Base-by-base conservation (phyloP, 2,329 filamentous ascomycete genomes). In the Diaporthe citriasiana region DNA sequence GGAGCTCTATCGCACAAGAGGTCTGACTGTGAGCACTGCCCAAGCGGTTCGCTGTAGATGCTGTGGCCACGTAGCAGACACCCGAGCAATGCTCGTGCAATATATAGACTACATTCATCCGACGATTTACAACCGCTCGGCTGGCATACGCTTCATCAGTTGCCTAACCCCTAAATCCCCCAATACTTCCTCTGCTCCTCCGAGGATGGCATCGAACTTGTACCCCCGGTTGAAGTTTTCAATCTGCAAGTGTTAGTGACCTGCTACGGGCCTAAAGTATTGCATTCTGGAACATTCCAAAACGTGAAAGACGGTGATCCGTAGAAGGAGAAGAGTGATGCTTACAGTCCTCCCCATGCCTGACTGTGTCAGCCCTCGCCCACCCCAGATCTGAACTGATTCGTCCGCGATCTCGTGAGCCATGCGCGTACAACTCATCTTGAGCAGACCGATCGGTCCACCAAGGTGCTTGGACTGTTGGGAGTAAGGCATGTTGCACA, bases 211-310 rank as follows among this genome's bases (percentile, higher is more conserved):
- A 82, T 94, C 92, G 73, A 94, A 97, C 85, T 97, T 97, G 84
- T 95, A 94, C 2, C 92, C 94, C 60, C 94, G 88, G 82, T 96
- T 90, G 85, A 97, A 97, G 88, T 94, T 93, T 85, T 97, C 94
- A 75, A 97, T 91, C 40, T 42, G 15, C 19, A 47, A 22, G 6
- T 9, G n/a, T n/a, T n/a, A n/a, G n/a, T n/a, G n/a, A n/a, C n/a
- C n/a, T n/a, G n/a, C n/a, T n/a, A n/a, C n/a, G n/a, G n/a, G n/a
- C n/a, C n/a, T n/a, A n/a, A n/a, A n/a, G n/a, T n/a, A n/a, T n/a
- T n/a, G n/a, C n/a, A n/a, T n/a, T n/a, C n/a, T n/a, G n/a, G n/a
- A n/a, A n/a, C n/a, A n/a, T n/a, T n/a, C n/a, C n/a, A n/a, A n/a
- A n/a, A n/a, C n/a, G n/a, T n/a, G n/a, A n/a, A n/a, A n/a, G n/a